These are phyloP conservation scores for Telfairia occidentalis DNA, from an alignment of 331 rosid species.

Conservation along the genomic window DNA sequence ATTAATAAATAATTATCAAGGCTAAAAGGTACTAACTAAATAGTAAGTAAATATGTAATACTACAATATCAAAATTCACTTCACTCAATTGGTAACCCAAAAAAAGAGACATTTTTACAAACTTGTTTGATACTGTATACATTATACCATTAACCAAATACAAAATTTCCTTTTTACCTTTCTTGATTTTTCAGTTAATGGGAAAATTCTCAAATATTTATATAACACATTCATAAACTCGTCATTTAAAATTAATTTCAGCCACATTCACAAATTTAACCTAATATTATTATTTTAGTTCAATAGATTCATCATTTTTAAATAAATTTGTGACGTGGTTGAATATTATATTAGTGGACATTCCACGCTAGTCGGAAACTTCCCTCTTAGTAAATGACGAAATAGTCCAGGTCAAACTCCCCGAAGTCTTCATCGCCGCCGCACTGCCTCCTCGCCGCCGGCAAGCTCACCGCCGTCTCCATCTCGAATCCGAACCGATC, in stretches of 20 bases:
- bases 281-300: not conserved
- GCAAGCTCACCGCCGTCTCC: not conserved
- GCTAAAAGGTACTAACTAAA: too few relatives aligned
- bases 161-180: too few relatives aligned
- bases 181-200: too few relatives aligned
- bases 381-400: slow-evolving; percentile 21
- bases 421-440: slow-evolving; percentile 47
- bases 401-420: slow-evolving; percentile 55
- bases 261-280: not conserved
- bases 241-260: not conserved
- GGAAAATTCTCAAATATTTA: too few relatives aligned
- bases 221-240: not conserved
- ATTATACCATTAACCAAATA: too few relatives aligned
- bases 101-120: too few relatives aligned
- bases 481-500: not conserved
- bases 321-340: not conserved
- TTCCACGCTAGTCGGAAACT: not conserved
- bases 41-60: too few relatives aligned
- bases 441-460: slow-evolving; percentile 32
- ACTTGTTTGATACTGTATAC: not conserved
- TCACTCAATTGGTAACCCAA: too few relatives aligned
- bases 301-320: not conserved
- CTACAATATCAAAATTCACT: too few relatives aligned
- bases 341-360: not conserved
- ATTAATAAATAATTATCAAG: too few relatives aligned